phyloP scores from a whole-genome alignment of 2,329 filamentous ascomycete genomes.

The Phoma sp. region DNA sequence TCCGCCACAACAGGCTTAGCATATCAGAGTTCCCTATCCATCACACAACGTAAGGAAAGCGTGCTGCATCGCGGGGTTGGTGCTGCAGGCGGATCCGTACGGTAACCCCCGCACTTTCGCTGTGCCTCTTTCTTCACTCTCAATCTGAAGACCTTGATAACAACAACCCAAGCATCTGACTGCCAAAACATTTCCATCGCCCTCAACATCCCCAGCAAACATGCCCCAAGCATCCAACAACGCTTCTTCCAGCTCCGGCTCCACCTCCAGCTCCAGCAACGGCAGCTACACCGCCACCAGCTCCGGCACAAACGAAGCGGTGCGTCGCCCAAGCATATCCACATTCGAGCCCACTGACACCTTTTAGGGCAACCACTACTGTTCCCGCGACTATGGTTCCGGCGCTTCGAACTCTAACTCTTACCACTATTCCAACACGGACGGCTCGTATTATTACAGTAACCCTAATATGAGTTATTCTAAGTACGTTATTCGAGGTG shows the following conservation, averaged over 20 bases:
- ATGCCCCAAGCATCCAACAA: slow-evolving; percentile 12
- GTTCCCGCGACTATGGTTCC: slow-evolving; percentile 46
- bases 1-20: background rate
- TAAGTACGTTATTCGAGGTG: background rate
- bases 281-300: slow-evolving; percentile 48
- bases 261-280: slow-evolving; percentile 14
- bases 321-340: slow-evolving; percentile 1
- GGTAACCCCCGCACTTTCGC: background rate
- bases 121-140: background rate
- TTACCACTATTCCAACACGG: slow-evolving; percentile 50
- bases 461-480: slow-evolving; percentile 40
- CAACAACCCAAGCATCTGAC: background rate
- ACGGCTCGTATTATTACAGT: slow-evolving; percentile 47
- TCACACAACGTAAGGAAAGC: background rate
- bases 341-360: no score
- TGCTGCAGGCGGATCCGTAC: background rate
- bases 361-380: slow-evolving; percentile 49
- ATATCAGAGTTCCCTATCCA: background rate
- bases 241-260: slow-evolving; percentile 8
- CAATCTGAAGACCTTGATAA: background rate
- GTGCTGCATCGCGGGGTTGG: background rate
- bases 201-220: background rate
- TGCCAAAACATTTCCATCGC: background rate
- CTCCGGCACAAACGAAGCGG: slow-evolving; percentile 50
- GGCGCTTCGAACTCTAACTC: slow-evolving; percentile 44